Evolutionary conservation across 306 rosid species (phyloP), one percentile per base, ranked within the genome.

Genomic region (Hippophae rhamnoides): DNA sequence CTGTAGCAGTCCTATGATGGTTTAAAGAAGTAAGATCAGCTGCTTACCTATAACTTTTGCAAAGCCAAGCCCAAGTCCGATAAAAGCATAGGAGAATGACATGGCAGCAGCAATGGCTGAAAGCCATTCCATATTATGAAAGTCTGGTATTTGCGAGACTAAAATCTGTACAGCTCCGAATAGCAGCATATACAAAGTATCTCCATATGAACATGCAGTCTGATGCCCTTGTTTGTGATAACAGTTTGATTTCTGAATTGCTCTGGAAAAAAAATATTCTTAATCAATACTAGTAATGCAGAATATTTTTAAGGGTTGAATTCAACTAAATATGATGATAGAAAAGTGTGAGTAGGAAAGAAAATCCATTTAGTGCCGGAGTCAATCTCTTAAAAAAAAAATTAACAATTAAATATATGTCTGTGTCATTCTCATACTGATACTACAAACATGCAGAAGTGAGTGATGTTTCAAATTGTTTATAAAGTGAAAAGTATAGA

Each of bases 101-200:
- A 88, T 88, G 62, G 76, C 40, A 60, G 96, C 87, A 8, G 96
- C 96, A 59, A 80, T 53, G 66, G 71, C 61, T 6, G 96, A 88
- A 67, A 88, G 79, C 94, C 92, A 88, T 50, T 66, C 61, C 93
- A 88, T 80, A 73, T 80, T 69, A 56, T 88, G 89, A 49, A 88
- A 68, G 71, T 84, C 78, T 52, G 97, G 95, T 61, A 90, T 87
- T 57, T 87, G 93, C 23, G 95, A 90, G 84, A 84, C 56, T 3
- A 87, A 3, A 9, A 87, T 51, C 75, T 90, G 90, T 43, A 90
- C 60, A 55, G 70, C 52, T 79, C 97, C 97, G 72, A 90, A 90
- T 23, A 87, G 8, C 67, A 87, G 18, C 85, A 87, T 87, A 47
- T 75, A 84, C 50, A 67, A 0, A 18, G 59, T 51, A 55, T 74